Conservation (phyloP, 75 land plant species). For the Gnetum montanum region DNA sequence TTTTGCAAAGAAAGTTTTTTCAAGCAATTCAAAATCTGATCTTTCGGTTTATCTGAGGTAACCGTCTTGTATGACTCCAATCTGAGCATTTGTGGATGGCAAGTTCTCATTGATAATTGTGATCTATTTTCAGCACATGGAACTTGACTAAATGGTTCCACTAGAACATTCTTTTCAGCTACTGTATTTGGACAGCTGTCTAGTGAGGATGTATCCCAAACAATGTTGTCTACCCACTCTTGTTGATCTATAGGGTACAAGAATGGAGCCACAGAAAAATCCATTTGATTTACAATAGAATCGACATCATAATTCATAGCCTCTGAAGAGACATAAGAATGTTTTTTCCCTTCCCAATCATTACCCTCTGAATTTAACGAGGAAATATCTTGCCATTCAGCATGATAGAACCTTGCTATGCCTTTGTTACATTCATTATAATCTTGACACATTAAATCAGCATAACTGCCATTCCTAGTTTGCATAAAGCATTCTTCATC, state of each 20-base stretch:
- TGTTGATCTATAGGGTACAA: constrained; percentile 73
- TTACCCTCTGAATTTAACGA: not conserved
- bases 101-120: constrained; percentile 5
- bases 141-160: constrained; percentile 30
- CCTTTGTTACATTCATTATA: not conserved
- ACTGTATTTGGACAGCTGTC: constrained; percentile 6
- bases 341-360: constrained; percentile 19
- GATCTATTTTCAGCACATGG: not conserved
- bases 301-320: constrained; percentile 49
- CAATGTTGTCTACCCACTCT: constrained; percentile 79
- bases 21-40: constrained; percentile 20
- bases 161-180: constrained; percentile 20
- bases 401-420: constrained; percentile 5
- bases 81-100: constrained; percentile 72
- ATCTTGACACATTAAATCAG: constrained; percentile 3
- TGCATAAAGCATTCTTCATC: constrained; percentile 67
- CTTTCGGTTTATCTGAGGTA: constrained; percentile 6
- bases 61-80: constrained; percentile 29
- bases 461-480: constrained; percentile 7
- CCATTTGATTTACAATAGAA: constrained; percentile 5
- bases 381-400: not conserved
- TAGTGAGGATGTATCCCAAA: constrained; percentile 61
- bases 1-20: constrained; percentile 39
- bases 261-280: constrained; percentile 17
- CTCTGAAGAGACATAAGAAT: constrained; percentile 27